Conservation (phyloP, 2,329 filamentous ascomycete genomes). For the Ceratocystis variospora region DNA sequence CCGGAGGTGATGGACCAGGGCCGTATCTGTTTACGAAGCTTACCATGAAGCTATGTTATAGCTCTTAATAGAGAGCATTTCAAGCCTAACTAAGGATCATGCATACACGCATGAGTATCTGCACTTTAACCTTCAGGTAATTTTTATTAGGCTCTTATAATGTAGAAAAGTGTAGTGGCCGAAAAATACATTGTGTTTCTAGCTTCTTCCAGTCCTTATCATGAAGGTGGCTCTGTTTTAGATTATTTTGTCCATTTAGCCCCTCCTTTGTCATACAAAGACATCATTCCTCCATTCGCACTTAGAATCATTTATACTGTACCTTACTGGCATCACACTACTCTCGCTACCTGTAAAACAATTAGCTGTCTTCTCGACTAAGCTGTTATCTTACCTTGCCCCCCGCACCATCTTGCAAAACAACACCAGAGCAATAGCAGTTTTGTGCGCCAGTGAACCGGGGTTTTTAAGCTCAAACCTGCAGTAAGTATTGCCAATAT, state of each 20-base stretch:
- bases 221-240: background rate
- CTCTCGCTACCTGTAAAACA: background rate
- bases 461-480: background rate
- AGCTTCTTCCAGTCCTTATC: background rate
- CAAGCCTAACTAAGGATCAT: background rate
- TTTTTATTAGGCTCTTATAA: background rate
- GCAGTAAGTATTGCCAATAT: background rate
- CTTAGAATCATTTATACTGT: background rate
- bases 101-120: background rate
- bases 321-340: background rate
- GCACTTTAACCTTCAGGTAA: background rate
- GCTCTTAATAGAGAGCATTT: too few relatives aligned
- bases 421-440: background rate
- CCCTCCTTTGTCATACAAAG: background rate
- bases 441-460: background rate
- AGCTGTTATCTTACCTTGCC: background rate
- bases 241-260: background rate
- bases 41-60: too few relatives aligned
- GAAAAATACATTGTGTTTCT: too few relatives aligned
- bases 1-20: too few relatives aligned
- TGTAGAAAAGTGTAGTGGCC: background rate
- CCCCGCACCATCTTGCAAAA: background rate
- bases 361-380: background rate
- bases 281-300: background rate
- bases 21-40: too few relatives aligned